Percentiles rank a stretch among this genome's conserved stretches.
Conservation (phyloP, 257 asterid species). For the Solanum gandarillasii region DNA sequence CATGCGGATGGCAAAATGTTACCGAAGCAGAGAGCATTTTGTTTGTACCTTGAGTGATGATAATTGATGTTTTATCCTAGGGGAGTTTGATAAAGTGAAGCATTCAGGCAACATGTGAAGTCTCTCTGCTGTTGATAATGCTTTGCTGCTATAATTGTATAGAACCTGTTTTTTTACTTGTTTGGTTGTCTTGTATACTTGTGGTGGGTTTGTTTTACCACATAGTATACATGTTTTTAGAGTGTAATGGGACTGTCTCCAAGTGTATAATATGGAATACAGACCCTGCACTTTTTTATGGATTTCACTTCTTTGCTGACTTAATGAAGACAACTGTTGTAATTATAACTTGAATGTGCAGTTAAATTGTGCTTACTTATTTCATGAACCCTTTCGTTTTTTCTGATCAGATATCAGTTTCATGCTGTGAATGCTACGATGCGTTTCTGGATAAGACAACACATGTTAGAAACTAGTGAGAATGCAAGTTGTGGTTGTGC, state of each 20-base stretch:
- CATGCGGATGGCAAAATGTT: conserved; percentile 12
- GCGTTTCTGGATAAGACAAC: not conserved
- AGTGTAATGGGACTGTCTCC: conserved; percentile 20
- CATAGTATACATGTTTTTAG: conserved; percentile 23
- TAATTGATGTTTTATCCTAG: conserved; percentile 7
- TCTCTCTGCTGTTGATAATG: conserved; percentile 2
- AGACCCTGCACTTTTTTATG: conserved; percentile 6
- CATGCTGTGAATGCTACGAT: not conserved
- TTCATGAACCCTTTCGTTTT: not conserved
- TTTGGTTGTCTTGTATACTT: not conserved
- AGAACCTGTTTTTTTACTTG: not conserved
- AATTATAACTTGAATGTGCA: not conserved
- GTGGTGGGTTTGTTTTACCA: conserved; percentile 2
- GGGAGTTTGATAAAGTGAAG: conserved; percentile 15
- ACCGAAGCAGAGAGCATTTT: conserved; percentile 9
- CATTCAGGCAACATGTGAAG: conserved; percentile 7
- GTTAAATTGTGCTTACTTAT: not conserved
- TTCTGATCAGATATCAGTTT: not conserved
- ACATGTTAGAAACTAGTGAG: not conserved
- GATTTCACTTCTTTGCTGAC: not conserved
- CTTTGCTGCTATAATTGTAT: not conserved
- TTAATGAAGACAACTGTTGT: not conserved
- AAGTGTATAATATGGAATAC: conserved; percentile 30
- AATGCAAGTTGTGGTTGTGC: not conserved
- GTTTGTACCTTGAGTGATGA: conserved; percentile 17